Percentiles rank a stretch among this genome's conserved stretches.
Conservation (phyloP, 2,329 filamentous ascomycete species). For the Sclerotinia subarctica region DNA sequence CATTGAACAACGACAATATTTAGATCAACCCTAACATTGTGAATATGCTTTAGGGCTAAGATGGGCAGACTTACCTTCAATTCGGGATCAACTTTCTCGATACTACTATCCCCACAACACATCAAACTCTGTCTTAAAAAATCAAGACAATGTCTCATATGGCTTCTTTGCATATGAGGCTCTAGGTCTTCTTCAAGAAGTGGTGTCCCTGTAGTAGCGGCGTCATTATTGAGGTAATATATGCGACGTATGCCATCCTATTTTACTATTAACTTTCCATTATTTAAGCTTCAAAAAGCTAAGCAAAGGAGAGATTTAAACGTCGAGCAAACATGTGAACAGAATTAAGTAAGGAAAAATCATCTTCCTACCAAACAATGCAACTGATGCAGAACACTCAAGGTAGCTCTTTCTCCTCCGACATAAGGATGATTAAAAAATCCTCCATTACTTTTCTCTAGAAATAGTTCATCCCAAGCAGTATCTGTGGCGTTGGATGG, state of each 20-base stretch:
- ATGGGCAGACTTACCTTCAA: neutral
- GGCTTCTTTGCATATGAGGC: slow-evolving; percentile 10
- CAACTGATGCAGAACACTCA: slow-evolving; percentile 12
- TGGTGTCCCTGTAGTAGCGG: neutral
- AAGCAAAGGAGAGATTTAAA: neutral
- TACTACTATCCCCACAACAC: slow-evolving; percentile 24
- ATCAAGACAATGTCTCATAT: slow-evolving; percentile 23
- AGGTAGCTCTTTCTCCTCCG: neutral
- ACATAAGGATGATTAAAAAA: slow-evolving; percentile 9
- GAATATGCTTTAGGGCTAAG: rapidly evolving
- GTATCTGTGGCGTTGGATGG: neutral
- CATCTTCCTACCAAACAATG: slow-evolving; percentile 1
- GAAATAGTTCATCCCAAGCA: slow-evolving; percentile 11
- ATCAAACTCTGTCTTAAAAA: slow-evolving; percentile 25
- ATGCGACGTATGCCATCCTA: slow-evolving; percentile 2
- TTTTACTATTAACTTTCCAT: neutral
- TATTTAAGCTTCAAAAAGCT: no score
- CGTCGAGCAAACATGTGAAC: neutral
- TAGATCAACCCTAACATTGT: rapidly evolving
- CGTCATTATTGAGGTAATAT: slow-evolving; percentile 2
- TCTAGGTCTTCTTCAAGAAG: neutral
- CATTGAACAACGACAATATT: no score
- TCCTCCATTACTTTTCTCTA: neutral
- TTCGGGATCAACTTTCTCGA: slow-evolving; percentile 7
- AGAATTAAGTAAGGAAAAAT: no score